Evolutionary conservation across 2,329 filamentous ascomycete species (phyloP), one percentile per base, ranked within the genome.

Genomic region (Alternaria sp.): DNA sequence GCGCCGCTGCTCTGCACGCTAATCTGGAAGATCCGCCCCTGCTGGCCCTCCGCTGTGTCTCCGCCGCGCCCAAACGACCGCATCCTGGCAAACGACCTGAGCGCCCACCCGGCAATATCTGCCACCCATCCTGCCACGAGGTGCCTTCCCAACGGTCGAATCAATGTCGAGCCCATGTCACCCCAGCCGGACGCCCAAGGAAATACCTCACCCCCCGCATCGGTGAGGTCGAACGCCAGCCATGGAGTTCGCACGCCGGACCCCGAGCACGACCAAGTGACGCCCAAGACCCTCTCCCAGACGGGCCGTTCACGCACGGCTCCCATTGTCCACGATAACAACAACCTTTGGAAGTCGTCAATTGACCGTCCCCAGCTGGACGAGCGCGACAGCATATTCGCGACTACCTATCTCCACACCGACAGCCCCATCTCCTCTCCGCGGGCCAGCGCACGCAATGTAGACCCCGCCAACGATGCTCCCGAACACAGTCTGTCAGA

Each of bases 311-410:
- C 78, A 59, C 76, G 72, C 63, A 80, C 79, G 18, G 74, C 72
- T 18, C 77, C 79, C 28, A 67, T 73, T 54, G 72, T 67, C 32
- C 67, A 73, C 18, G 74, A 77, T 39, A 67, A 67, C 42, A 62
- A 39, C 24, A 12, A 30, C 28, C 72, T 79, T 41, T 80, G 75
- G 75, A 73, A 73, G 56, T 68, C 75, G 44, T 73, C 76, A 18
- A 74, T 72, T 58, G 77, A 80, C 62, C 74, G 71, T 30, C 85
- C 86, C 48, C 86, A 86, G 76, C 79, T 88, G 64, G 86, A 85
- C 26, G 87, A 89, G 75, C 79, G 87, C 68, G 87, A 89, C 74
- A 87, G 84, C 75, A 88, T 89, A 73, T 88, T 88, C 70, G 86
- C 87, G 53, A 88, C 86, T 34, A 86, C 86, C 65, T 89, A 88